phyloP scores from a whole-genome alignment of 2,329 filamentous ascomycete species.

The Ophiostoma sp. region DNA sequence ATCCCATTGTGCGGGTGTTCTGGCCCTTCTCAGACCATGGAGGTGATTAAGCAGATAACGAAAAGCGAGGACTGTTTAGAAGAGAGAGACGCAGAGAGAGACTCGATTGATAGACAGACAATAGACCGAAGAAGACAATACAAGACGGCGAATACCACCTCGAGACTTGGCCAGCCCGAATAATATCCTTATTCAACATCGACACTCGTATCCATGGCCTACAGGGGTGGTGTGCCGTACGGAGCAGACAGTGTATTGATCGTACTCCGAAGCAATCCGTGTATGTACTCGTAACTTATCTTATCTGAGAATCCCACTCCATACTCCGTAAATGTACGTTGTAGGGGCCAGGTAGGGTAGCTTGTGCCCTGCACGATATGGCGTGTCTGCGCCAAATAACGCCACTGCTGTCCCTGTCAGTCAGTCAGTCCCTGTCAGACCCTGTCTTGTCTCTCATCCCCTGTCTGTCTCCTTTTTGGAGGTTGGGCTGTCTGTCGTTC shows the following conservation, averaged over 20 bases:
- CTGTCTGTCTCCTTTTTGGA: background rate
- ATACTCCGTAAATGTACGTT: background rate
- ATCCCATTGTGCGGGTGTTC: no score
- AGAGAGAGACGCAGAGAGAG: no score
- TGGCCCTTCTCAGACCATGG: no score
- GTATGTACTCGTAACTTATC: no score
- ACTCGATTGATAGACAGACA: background rate
- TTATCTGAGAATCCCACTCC: no score
- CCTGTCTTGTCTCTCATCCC: background rate
- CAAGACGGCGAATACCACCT: constrained; percentile 1
- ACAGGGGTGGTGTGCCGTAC: no score
- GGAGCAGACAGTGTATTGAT: no score
- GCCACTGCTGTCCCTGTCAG: background rate
- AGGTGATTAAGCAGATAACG: no score
- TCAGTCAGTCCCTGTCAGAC: background rate
- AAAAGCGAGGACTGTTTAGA: no score
- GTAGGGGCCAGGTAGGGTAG: background rate
- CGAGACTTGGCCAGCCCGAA: background rate
- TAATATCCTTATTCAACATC: background rate
- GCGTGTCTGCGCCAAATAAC: background rate
- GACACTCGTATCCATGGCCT: background rate
- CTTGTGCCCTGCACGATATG: background rate
- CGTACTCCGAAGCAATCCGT: no score
- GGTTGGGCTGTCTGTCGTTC: background rate
- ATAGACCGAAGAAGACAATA: background rate